Base-by-base conservation (phyloP, 345 rosid species). In the Streptanthus diversifolius region DNA sequence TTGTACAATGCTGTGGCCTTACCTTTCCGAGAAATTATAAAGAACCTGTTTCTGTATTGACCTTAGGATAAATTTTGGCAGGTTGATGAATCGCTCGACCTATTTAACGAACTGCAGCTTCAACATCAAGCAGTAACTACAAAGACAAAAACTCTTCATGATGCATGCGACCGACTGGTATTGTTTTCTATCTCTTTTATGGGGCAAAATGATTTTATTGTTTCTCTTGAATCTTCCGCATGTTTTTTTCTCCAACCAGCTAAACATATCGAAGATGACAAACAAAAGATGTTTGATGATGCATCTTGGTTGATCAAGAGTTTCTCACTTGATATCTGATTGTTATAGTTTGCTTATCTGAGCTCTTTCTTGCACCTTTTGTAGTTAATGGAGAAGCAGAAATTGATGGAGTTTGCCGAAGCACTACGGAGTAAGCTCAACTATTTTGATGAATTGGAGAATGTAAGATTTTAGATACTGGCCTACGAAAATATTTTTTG, bases 361-460 rank as follows among this genome's bases (percentile, higher is more conserved):
- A 48, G 37, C 36, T 70, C 53, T 56, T 82, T 64, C 21, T 67
- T 40, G 45, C 45, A 45, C 53, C 10, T 61, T 27, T 74, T 70
- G 35, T 30, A 93, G 97, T 79, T 93, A 59, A 81, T 87, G 66
- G 98, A 90, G 84, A 91, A 91, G 79, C 91, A 95, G 82, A 88
- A 87, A 75, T 73, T 95, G 80, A 73, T 91, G 48, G 97, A 89
- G 75, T 91, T 91, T 84, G 96, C 90, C 4, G 97, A 91, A 79
- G 99, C 97, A 45, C 85, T 95, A 74, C 91, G 87, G 48, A 88
- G 88, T 81, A 91, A 88, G 87, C 99, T 95, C 80, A 88, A 86
- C 79, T 88, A 83, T 83, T 95, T 95, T 83, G 99, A 91, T 82
- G 99, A 95, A 84, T 80, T 95, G 95, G 99, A 95, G 93, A 91